phyloP scores from a whole-genome alignment of 2,329 filamentous ascomycete genomes.

The Aspergillus luchuensis region DNA sequence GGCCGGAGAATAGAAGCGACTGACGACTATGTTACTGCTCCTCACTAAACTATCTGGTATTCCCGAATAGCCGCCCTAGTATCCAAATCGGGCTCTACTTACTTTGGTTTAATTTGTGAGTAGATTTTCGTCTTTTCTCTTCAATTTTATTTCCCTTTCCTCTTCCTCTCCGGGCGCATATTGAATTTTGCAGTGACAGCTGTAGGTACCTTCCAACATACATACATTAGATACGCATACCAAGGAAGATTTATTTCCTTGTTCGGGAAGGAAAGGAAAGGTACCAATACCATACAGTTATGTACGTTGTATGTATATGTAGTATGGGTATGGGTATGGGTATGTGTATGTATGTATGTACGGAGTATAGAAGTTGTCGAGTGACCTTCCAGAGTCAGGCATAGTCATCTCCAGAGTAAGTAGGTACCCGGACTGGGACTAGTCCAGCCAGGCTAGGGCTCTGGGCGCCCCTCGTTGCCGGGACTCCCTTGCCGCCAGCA shows the following conservation, averaged over 20 bases:
- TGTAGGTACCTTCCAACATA: constrained; percentile 6
- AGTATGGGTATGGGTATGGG: background rate
- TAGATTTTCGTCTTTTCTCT: too few relatives aligned
- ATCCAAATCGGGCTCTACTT: too few relatives aligned
- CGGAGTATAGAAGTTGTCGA: background rate
- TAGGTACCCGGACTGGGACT: constrained; percentile 14
- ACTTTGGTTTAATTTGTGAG: too few relatives aligned
- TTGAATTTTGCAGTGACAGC: background rate
- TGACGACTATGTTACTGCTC: too few relatives aligned
- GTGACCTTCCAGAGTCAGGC: background rate
- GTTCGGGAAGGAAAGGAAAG: too few relatives aligned
- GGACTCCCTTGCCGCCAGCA: constrained; percentile 42
- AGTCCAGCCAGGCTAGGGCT: constrained; percentile 13
- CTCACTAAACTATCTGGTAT: too few relatives aligned
- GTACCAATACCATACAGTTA: background rate
- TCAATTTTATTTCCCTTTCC: background rate
- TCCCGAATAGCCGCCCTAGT: too few relatives aligned
- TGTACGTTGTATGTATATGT: background rate
- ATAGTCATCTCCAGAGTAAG: background rate
- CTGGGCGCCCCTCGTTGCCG: constrained; percentile 33
- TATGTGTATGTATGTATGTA: constrained; percentile 3
- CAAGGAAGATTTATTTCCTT: background rate
- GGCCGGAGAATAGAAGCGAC: too few relatives aligned
- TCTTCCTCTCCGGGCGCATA: background rate
- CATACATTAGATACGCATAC: background rate